A percentile compares a stretch with the other conserved stretches of the same genome.
Conservation (phyloP, 148 eudicot genomes). For the Talinum fruticosum region DNA sequence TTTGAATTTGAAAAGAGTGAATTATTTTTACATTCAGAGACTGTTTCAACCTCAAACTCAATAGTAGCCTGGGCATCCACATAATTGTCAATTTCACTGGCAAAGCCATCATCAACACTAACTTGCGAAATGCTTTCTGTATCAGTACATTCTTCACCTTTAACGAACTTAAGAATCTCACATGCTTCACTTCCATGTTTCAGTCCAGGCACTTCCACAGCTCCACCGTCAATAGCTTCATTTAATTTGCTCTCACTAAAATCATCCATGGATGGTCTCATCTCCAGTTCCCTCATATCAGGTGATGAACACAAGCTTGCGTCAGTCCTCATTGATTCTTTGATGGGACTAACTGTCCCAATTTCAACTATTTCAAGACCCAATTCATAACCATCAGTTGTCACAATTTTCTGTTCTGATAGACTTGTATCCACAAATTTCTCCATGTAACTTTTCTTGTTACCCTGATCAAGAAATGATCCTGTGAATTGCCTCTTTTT, state of each 20-base stretch:
- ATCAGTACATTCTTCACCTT: conserved; percentile 42
- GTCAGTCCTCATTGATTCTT: conserved; percentile 27
- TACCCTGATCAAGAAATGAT: conserved; percentile 50
- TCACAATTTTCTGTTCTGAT: conserved; percentile 53
- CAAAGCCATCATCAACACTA: conserved; percentile 36
- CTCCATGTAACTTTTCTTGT: conserved; percentile 83
- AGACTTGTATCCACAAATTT: conserved; percentile 51
- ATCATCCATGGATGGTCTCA: conserved; percentile 29
- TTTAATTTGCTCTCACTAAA: conserved; percentile 22
- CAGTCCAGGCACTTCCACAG: conserved; percentile 19
- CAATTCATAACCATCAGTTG: conserved; percentile 32
- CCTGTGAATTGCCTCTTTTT: conserved; percentile 73
- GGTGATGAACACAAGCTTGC: conserved; percentile 32
- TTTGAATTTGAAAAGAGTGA: conserved; percentile 22
- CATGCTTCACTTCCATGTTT: conserved; percentile 21
- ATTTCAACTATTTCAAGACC: conserved; percentile 51
- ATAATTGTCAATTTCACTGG: conserved; percentile 79
- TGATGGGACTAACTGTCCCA: conserved; percentile 42
- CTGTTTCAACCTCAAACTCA: conserved; percentile 80
- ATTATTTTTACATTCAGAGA: conserved; percentile 46
- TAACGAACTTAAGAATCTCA: conserved; percentile 28
- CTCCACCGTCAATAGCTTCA: conserved; percentile 27
- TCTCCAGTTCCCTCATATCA: conserved; percentile 28
- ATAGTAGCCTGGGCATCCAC: conserved; percentile 79
- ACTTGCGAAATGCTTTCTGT: conserved; percentile 40